Conservation (phyloP, 1,284 basidiomycete genomes). For the Cryptococcus maquisensis region DNA sequence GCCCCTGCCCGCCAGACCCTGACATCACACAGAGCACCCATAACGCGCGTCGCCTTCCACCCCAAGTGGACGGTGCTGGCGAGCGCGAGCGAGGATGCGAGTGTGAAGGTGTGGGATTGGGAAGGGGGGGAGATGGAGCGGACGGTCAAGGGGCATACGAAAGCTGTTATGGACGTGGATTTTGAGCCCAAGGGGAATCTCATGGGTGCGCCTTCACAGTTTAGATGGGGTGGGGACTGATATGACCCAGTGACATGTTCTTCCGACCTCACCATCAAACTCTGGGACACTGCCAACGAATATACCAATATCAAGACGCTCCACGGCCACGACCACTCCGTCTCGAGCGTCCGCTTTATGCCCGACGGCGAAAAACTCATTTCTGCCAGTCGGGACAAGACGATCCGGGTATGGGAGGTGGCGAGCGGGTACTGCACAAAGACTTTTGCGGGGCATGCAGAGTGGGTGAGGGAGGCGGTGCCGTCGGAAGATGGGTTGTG, state of each 20-base stretch:
- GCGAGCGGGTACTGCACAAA: slow-evolving; percentile 69
- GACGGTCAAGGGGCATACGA: slow-evolving; percentile 88
- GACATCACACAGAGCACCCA: slow-evolving; percentile 69
- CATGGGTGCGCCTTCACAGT: slow-evolving; percentile 56
- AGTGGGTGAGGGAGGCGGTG: slow-evolving; percentile 65
- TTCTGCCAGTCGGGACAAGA: slow-evolving; percentile 79
- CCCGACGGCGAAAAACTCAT: slow-evolving; percentile 78
- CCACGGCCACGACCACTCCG: slow-evolving; percentile 84
- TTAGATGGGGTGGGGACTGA: neutral
- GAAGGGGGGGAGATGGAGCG: slow-evolving; percentile 88
- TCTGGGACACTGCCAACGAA: slow-evolving; percentile 85
- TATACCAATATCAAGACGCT: slow-evolving; percentile 84
- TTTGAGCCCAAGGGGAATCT: slow-evolving; percentile 79
- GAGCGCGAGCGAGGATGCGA: slow-evolving; percentile 80
- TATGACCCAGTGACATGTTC: slow-evolving; percentile 71
- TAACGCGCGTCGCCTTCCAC: slow-evolving; percentile 79
- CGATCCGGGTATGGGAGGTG: slow-evolving; percentile 81
- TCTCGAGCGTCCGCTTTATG: slow-evolving; percentile 77
- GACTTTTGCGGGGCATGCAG: slow-evolving; percentile 60
- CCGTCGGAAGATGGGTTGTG: slow-evolving; percentile 72
- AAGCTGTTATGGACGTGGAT: slow-evolving; percentile 78
- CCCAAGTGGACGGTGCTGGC: slow-evolving; percentile 78
- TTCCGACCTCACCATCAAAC: slow-evolving; percentile 81
- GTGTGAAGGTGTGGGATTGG: slow-evolving; percentile 93
- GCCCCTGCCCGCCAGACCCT: slow-evolving; percentile 73